Conservation (phyloP, 495 filamentous ascomycete species). For the Glonium stellatum region DNA sequence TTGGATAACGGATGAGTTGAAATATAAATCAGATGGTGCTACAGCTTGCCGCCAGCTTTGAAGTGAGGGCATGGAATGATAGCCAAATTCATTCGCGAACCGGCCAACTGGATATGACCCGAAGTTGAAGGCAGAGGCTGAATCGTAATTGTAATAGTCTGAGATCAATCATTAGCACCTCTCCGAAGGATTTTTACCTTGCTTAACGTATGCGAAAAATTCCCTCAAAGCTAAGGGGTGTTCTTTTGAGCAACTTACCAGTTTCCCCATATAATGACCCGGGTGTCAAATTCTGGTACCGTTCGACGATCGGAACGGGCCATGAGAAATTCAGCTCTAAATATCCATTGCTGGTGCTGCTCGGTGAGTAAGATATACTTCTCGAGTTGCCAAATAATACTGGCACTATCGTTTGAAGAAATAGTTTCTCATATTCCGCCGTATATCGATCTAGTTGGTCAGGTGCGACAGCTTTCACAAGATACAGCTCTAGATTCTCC, state of each 20-base stretch:
- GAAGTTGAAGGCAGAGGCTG: conserved; percentile 49
- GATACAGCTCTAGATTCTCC: conserved; percentile 48
- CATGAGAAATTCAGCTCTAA: conserved; percentile 50
- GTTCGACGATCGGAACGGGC: conserved; percentile 51
- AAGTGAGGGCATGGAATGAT: conserved; percentile 59
- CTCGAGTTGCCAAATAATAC: conserved; percentile 57
- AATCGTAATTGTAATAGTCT: conserved; percentile 63
- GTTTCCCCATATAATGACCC: conserved; percentile 61
- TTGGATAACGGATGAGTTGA: conserved; percentile 54
- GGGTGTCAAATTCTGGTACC: conserved; percentile 52
- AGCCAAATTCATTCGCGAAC: conserved; percentile 65
- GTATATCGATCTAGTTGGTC: conserved; percentile 42
- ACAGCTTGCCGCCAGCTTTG: conserved; percentile 55
- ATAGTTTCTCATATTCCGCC: conserved; percentile 56
- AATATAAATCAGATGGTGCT: conserved; percentile 44
- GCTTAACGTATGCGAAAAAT: too few relatives aligned
- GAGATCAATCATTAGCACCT: neutral
- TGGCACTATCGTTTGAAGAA: conserved; percentile 52
- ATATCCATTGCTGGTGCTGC: conserved; percentile 61
- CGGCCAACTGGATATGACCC: conserved; percentile 52
- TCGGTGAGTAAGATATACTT: conserved; percentile 62
- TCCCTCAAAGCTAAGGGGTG: too few relatives aligned
- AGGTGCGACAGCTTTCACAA: conserved; percentile 43
- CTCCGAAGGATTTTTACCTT: neutral
- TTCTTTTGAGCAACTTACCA: neutral